Conservation (phyloP, 805 yeast genomes). For the Ogataea pilisensis region DNA sequence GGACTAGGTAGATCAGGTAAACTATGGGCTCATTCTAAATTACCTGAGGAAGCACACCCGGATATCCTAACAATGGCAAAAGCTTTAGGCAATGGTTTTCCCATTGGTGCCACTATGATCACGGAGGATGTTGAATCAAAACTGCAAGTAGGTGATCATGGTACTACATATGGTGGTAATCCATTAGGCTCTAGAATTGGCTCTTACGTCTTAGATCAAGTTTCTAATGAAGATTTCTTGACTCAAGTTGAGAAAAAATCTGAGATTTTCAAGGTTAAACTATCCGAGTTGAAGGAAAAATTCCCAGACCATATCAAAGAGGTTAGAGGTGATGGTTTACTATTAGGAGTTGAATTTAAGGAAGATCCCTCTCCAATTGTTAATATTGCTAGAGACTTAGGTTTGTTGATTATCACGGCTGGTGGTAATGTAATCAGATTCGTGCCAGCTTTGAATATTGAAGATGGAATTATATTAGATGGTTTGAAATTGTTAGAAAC, state of each 20-base stretch:
- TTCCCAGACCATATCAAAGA: slow-evolving; percentile 60
- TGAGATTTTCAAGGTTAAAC: slow-evolving; percentile 46
- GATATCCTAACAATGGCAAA: slow-evolving; percentile 93
- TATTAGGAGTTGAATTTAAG: slow-evolving; percentile 77
- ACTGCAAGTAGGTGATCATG: slow-evolving; percentile 90
- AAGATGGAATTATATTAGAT: slow-evolving; percentile 57
- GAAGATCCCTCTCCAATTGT: slow-evolving; percentile 64
- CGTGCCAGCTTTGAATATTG: slow-evolving; percentile 88
- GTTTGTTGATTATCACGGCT: slow-evolving; percentile 82
- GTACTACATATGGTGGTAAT: slow-evolving; percentile 97
- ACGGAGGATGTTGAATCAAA: slow-evolving; percentile 70
- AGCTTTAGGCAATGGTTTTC: slow-evolving; percentile 95
- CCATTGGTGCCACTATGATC: slow-evolving; percentile 91
- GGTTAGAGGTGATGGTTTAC: slow-evolving; percentile 84
- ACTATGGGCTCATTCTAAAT: slow-evolving; percentile 84
- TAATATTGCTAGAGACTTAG: slow-evolving; percentile 66
- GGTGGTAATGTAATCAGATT: slow-evolving; percentile 88
- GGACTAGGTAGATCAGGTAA: slow-evolving; percentile 92
- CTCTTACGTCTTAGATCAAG: slow-evolving; percentile 63
- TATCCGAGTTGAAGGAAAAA: slow-evolving; percentile 46
- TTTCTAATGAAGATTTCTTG: slow-evolving; percentile 60
- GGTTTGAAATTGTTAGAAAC: slow-evolving; percentile 70
- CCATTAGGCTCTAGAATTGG: slow-evolving; percentile 88
- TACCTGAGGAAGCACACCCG: slow-evolving; percentile 82
- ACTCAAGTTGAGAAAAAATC: slow-evolving; percentile 58